These are phyloP conservation scores for Plasmopara viticola DNA, from an alignment of 352 stramenopile genomes.

Conservation along the genomic window DNA sequence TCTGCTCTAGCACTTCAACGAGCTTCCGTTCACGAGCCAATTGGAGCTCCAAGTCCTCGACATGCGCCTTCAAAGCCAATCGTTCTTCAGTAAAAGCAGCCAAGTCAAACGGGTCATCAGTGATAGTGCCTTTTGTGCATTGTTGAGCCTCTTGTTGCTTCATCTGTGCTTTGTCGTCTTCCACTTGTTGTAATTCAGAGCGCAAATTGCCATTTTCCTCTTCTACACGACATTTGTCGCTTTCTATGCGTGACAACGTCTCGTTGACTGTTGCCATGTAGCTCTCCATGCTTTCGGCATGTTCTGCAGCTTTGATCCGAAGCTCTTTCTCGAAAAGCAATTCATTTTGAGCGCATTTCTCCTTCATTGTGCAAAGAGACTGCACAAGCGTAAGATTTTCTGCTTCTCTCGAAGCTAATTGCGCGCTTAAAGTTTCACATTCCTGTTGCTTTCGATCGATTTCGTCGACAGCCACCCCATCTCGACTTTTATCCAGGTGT, in stretches of 20 bases:
- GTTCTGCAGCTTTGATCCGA: conserved; percentile 18
- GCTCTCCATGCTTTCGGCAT: conserved; percentile 21
- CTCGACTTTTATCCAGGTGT: not conserved
- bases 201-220: conserved; percentile 19
- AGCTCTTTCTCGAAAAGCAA: conserved; percentile 13
- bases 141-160: conserved; percentile 7
- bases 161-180: conserved; percentile 5
- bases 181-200: conserved; percentile 16
- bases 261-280: conserved; percentile 31
- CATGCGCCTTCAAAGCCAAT: conserved; percentile 5
- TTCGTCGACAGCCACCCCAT: not conserved
- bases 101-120: conserved; percentile 8
- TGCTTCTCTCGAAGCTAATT: conserved; percentile 29
- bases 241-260: conserved; percentile 27
- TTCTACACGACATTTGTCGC: conserved; percentile 16
- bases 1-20: conserved; percentile 16
- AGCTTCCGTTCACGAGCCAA: conserved; percentile 21
- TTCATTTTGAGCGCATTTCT: conserved; percentile 27
- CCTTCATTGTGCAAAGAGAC: conserved; percentile 34
- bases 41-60: conserved; percentile 27
- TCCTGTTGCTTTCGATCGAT: not conserved
- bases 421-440: conserved; percentile 13
- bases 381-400: conserved; percentile 43
- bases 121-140: conserved; percentile 16
- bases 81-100: conserved; percentile 7